These are phyloP conservation scores for Funneliformis caledonium DNA, from an alignment of 371 early-diverging fungal genomes.

Conservation along the genomic window DNA sequence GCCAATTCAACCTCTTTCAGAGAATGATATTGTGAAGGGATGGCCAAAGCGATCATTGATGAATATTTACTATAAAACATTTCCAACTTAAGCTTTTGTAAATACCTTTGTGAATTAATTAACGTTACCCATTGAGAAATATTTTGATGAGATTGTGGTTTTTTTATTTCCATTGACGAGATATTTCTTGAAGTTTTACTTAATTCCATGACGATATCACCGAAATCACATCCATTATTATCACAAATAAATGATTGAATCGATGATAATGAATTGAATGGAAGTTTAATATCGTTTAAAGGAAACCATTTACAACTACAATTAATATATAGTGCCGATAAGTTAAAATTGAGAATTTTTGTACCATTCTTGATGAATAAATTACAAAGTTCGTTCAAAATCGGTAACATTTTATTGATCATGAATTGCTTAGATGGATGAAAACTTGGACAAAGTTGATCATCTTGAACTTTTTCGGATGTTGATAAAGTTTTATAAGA, in stretches of 20 bases:
- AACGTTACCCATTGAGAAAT: neutral
- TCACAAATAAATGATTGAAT: neutral
- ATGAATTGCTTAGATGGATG: neutral
- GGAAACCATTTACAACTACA: neutral
- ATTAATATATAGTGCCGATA: neutral
- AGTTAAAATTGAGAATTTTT: no score
- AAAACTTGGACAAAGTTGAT: neutral
- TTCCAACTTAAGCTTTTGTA: neutral
- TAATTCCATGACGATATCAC: neutral
- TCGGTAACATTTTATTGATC: neutral
- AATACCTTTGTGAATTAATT: neutral
- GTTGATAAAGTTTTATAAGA: neutral
- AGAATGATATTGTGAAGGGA: neutral
- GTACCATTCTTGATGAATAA: neutral
- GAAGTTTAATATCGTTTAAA: neutral
- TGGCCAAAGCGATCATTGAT: neutral
- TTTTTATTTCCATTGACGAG: neutral
- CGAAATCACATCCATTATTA: neutral
- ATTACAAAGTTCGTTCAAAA: neutral
- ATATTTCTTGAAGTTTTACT: neutral
- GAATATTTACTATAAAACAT: neutral
- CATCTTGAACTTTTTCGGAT: neutral
- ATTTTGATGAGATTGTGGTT: neutral
- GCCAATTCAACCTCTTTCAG: neutral
- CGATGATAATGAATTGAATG: neutral